Evolutionary conservation across 768 basidiomycete species (phyloP), one percentile per base, ranked within the genome.

Genomic region (Candolleomyces eurysporus): DNA sequence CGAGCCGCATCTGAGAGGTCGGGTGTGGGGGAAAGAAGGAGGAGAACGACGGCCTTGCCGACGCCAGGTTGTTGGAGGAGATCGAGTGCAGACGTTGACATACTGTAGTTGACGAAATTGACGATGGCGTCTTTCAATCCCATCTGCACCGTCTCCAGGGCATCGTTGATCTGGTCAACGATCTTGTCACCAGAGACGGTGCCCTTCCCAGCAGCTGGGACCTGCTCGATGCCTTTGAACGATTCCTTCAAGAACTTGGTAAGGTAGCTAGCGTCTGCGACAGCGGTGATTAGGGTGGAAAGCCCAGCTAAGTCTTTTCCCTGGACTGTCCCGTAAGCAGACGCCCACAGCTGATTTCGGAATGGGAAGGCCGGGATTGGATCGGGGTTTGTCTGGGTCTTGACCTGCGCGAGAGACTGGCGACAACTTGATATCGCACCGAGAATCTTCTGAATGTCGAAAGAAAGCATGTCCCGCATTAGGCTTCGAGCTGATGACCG

Each of bases 1-100:
- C 94, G 91, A 1, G 89, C 91, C 11, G 90, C 86, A 48, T 80
- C 77, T 66, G 91, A 91, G 16, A 96, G 75, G 14, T 85, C 82
- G 19, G 88, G 87, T 32, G 88, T 79, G 0, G 96, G 95, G 19
- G 94, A 98, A 36, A 98, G 76, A 71, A 96, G 84, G 40, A 96
- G 80, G 40, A 80, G 71, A 61, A 89, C 83, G 48, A 89, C 73
- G 50, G 86, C 76, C 65, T 84, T 80, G 4, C 84, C 85, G 30
- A 90, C 81, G 13, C 80, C 84, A 1, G 83, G 79, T 7, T 73
- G 77, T 50, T 74, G 72, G 52, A 96, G 78, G 36, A 96, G 71
- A 6, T 82, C 74, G 51, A 84, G 74, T 17, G 86, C 75, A 45
- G 78, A 71, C n/a, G 75, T 66, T 8, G 84, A 81, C 36, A 80